These are phyloP conservation scores for Puccinia polysora DNA, from an alignment of 1,284 basidiomycete species.

Conservation along the genomic window DNA sequence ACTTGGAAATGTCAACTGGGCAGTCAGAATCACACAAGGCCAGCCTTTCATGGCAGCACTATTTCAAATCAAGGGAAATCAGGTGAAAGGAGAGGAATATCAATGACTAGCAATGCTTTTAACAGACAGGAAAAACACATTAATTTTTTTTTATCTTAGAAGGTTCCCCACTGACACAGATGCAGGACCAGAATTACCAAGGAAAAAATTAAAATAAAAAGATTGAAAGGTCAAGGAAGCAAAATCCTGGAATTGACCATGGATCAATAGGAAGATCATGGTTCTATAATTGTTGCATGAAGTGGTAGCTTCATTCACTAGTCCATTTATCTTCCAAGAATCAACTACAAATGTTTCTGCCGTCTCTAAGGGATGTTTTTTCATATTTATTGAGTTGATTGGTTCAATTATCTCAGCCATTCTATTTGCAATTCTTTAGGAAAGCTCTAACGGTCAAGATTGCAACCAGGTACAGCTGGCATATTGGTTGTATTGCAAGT, in stretches of 20 bases:
- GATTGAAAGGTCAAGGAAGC: slow-evolving; percentile 69
- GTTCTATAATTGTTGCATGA: slow-evolving; percentile 56
- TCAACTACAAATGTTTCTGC: slow-evolving; percentile 83
- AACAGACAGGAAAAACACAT: too few species aligned
- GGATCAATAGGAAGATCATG: slow-evolving; percentile 71
- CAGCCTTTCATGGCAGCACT: slow-evolving; percentile 80
- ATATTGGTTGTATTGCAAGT: slow-evolving; percentile 25
- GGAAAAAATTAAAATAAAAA: slow-evolving; percentile 85
- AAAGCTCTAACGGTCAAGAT: slow-evolving; percentile 1
- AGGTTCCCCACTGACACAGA: slow-evolving; percentile 79
- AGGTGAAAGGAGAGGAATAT: too few species aligned
- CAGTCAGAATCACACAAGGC: slow-evolving; percentile 83
- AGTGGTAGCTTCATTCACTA: slow-evolving; percentile 47
- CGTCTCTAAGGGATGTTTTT: slow-evolving; percentile 67
- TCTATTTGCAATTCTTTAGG: slow-evolving; percentile 27
- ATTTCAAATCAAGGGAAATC: slow-evolving; percentile 44
- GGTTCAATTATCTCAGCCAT: slow-evolving; percentile 27
- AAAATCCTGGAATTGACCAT: slow-evolving; percentile 90
- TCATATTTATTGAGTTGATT: slow-evolving; percentile 61
- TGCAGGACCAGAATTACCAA: slow-evolving; percentile 71
- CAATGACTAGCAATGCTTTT: too few species aligned
- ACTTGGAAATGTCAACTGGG: slow-evolving; percentile 73
- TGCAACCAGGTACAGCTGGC: too few species aligned
- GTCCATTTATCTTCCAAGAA: slow-evolving; percentile 60
- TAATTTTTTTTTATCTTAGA: too few species aligned